These are phyloP conservation scores for Narthecium ossifragum DNA, from an alignment of 106 monocot genomes.

Conservation along the genomic window DNA sequence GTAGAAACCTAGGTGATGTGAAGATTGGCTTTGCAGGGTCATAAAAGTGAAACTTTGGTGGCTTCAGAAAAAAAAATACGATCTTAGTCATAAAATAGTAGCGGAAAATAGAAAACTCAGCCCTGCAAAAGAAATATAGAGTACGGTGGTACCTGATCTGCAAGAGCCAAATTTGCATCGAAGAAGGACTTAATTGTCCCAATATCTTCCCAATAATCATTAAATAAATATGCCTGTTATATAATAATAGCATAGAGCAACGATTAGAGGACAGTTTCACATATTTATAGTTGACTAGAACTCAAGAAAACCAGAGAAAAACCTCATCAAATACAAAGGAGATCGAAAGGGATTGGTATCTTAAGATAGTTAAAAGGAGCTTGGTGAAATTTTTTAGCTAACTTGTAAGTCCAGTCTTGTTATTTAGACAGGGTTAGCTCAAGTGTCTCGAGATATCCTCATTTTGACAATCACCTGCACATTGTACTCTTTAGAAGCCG, in stretches of 20 bases:
- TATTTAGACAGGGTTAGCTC: too few species aligned
- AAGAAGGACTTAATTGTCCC: slow-evolving; percentile 75
- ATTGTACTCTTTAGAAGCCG: slow-evolving; percentile 42
- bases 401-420: too few species aligned
- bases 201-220: slow-evolving; percentile 76
- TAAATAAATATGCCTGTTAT: slow-evolving; percentile 59
- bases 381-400: too few species aligned
- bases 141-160: slow-evolving; percentile 57
- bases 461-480: slow-evolving; percentile 60
- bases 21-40: slow-evolving; percentile 51
- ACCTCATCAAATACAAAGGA: too few species aligned
- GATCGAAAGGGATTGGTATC: too few species aligned
- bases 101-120: too few species aligned
- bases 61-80: slow-evolving; percentile 16
- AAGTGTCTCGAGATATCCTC: too few species aligned
- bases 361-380: too few species aligned
- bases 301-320: too few species aligned
- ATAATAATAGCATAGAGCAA: neutral
- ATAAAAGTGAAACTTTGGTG: slow-evolving; percentile 55
- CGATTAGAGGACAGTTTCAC: neutral
- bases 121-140: too few species aligned
- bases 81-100: slow-evolving; percentile 2
- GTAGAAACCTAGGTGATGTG: slow-evolving; percentile 50
- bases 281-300: too few species aligned
- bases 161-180: slow-evolving; percentile 66